Evolutionary conservation across 768 basidiomycete genomes (phyloP).

Genomic region (Tricholoma furcatifolium): DNA sequence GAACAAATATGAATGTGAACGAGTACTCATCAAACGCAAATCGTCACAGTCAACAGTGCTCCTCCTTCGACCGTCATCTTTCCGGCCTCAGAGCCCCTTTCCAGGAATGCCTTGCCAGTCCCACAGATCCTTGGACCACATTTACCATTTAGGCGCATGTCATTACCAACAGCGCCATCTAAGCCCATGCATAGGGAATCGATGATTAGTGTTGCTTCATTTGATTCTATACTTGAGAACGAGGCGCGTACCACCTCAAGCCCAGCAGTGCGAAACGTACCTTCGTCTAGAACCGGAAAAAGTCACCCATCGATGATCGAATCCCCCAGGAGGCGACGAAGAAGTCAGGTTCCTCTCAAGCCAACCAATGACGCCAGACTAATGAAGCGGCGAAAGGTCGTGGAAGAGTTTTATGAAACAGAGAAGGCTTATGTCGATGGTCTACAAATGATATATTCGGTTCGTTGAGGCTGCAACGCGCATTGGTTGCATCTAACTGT

Average conservation of each 20-base stretch:
- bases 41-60: constrained; percentile 9
- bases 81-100: constrained; percentile 23
- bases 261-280: constrained; percentile 30
- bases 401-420: constrained; percentile 81
- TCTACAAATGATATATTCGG: constrained; percentile 79
- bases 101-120: constrained; percentile 17
- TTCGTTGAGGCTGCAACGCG: constrained; percentile 31
- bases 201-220: constrained; percentile 68
- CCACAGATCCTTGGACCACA: constrained; percentile 43
- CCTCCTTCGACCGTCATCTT: constrained; percentile 25
- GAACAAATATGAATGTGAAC: neutral
- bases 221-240: constrained; percentile 69
- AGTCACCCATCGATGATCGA: constrained; percentile 38
- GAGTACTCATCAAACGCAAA: neutral
- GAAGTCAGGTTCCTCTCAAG: constrained; percentile 35
- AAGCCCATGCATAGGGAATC: constrained; percentile 55
- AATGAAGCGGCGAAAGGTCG: constrained; percentile 62
- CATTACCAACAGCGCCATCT: constrained; percentile 52
- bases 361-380: constrained; percentile 48
- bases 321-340: constrained; percentile 33
- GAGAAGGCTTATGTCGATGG: constrained; percentile 82
- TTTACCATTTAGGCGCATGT: constrained; percentile 64
- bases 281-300: constrained; percentile 27
- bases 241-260: constrained; percentile 21
- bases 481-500: neutral